Percentiles rank a stretch among this genome's conserved stretches.
These are phyloP conservation scores for Claviceps pazoutovae DNA, from an alignment of 2,329 filamentous ascomycete genomes.

Conservation along the genomic window DNA sequence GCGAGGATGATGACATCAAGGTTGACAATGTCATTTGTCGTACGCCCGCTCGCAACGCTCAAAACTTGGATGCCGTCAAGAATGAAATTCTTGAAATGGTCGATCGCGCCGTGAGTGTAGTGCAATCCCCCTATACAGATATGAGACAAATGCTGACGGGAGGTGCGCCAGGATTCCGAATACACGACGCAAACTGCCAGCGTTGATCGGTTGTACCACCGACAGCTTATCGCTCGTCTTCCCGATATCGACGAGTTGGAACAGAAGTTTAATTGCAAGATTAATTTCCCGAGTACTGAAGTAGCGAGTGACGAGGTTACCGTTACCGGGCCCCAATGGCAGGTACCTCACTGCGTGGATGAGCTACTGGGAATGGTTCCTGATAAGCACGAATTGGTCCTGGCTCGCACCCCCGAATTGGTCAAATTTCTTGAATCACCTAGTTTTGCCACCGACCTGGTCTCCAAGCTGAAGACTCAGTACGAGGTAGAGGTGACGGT, in stretches of 20 bases:
- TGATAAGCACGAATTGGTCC: conserved; percentile 81
- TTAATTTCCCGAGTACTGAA: conserved; percentile 94
- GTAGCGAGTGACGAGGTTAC: conserved; percentile 93
- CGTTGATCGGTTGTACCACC: conserved; percentile 89
- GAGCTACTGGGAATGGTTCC: conserved; percentile 96
- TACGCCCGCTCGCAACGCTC: conserved; percentile 89
- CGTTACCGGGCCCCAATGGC: conserved; percentile 93
- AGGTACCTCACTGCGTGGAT: conserved; percentile 92
- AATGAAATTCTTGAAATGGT: conserved; percentile 99
- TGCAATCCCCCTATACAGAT: not conserved
- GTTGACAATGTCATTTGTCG: conserved; percentile 98
- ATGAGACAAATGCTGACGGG: not conserved
- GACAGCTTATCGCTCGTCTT: conserved; percentile 79
- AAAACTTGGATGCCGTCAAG: conserved; percentile 93
- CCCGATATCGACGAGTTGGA: conserved; percentile 86
- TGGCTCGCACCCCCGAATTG: conserved; percentile 62
- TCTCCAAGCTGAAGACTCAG: conserved; percentile 74
- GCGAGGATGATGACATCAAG: conserved; percentile 95
- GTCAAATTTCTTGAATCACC: conserved; percentile 70
- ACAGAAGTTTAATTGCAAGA: conserved; percentile 99
- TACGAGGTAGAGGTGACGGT: conserved; percentile 82
- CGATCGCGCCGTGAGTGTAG: conserved; percentile 61
- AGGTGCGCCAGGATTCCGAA: conserved; percentile 60
- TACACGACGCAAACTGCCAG: conserved; percentile 89
- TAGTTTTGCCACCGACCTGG: conserved; percentile 67